Percentiles rank a stretch among this genome's conserved stretches.
Evolutionary conservation across 1,284 basidiomycete species (phyloP).

Genomic region (Rugosomyces carneus): DNA sequence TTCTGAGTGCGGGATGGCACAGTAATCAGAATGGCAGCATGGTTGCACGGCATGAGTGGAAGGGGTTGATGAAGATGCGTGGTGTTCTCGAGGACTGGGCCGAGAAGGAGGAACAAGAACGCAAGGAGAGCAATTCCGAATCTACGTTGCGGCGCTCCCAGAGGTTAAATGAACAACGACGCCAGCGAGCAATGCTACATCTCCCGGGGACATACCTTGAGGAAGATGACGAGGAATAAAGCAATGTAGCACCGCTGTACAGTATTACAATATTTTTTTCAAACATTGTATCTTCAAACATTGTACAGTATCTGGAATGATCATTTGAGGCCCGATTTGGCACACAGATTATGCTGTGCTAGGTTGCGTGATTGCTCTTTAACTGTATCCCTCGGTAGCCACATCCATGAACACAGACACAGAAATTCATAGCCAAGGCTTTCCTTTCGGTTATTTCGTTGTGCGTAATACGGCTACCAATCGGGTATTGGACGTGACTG

Average conservation of each 20-base stretch:
- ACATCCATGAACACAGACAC: constrained; percentile 5
- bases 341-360: not conserved
- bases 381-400: not conserved
- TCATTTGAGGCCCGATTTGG: no score
- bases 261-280: no score
- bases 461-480: constrained; percentile 56
- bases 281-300: not conserved
- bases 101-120: constrained; percentile 44
- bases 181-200: constrained; percentile 11
- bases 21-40: constrained; percentile 57
- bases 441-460: constrained; percentile 72
- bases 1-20: constrained; percentile 92
- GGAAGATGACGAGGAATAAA: constrained; percentile 17
- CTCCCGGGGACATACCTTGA: constrained; percentile 27
- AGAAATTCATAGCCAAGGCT: constrained; percentile 39
- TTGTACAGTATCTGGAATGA: not conserved
- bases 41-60: constrained; percentile 92
- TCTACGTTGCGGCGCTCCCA: constrained; percentile 19
- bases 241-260: constrained; percentile 11
- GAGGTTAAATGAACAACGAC: constrained; percentile 18
- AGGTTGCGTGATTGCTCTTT: not conserved
- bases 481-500: constrained; percentile 57
- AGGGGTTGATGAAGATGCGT: constrained; percentile 73
- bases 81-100: constrained; percentile 70
- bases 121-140: constrained; percentile 20